A percentile compares a stretch with the other conserved stretches of the same genome.
Evolutionary conservation across 257 asterid species (phyloP).

Genomic region (Avicennia marina): DNA sequence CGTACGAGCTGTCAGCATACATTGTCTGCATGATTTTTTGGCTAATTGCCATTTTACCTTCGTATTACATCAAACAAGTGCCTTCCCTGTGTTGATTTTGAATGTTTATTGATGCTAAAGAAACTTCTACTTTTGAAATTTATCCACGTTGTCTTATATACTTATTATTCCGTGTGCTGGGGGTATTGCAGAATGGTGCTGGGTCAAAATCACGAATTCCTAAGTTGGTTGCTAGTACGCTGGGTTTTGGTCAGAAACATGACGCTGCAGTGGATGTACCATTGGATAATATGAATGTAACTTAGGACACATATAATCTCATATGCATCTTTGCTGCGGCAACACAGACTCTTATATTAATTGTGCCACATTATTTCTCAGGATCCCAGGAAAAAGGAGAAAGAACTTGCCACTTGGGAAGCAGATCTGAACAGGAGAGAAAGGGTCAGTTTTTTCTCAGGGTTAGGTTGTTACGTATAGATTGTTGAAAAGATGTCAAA

Average conservation of each 20-base stretch:
- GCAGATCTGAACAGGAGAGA: conserved; percentile 83
- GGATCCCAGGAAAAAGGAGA: conserved; percentile 73
- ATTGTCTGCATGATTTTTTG: too few species aligned
- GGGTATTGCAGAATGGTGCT: conserved; percentile 65
- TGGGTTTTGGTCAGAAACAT: conserved; percentile 94
- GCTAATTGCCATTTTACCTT: background rate
- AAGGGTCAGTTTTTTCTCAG: conserved; percentile 48
- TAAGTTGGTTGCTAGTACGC: conserved; percentile 66
- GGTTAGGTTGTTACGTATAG: background rate
- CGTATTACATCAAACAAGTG: background rate
- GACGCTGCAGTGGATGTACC: conserved; percentile 97
- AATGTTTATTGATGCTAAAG: conserved; percentile 1
- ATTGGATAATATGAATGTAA: conserved; percentile 75
- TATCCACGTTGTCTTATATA: conserved; percentile 7
- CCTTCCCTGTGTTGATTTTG: background rate
- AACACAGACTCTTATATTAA: conserved; percentile 5
- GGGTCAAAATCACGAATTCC: conserved; percentile 77
- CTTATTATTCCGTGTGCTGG: conserved; percentile 4
- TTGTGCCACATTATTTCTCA: conserved; percentile 31
- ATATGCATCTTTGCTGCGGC: conserved; percentile 12
- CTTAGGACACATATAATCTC: conserved; percentile 5
- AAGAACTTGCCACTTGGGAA: conserved; percentile 83
- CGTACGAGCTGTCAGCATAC: too few species aligned
- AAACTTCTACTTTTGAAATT: conserved; percentile 9
- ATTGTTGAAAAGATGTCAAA: background rate